Percentiles rank a stretch among this genome's conserved stretches.
phyloP scores from a whole-genome alignment of 192 early-diverging fungal species.

The Pilaira anomala region DNA sequence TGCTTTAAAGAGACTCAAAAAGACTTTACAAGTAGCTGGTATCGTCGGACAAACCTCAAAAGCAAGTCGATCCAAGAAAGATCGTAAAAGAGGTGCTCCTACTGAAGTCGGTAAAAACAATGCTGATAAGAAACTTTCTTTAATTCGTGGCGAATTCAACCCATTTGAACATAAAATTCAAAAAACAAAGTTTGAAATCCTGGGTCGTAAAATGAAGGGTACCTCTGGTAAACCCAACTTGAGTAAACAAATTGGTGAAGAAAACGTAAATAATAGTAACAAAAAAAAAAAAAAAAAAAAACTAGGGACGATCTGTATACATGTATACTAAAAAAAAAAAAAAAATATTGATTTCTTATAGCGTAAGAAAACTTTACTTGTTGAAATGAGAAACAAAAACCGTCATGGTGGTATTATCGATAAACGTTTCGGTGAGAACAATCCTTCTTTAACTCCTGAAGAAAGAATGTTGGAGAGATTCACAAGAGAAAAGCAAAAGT shows the following conservation, averaged over 20 bases:
- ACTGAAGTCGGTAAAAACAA: slow-evolving; percentile 56
- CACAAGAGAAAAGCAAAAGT: slow-evolving; percentile 74
- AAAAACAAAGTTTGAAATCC: slow-evolving; percentile 75
- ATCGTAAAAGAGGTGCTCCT: slow-evolving; percentile 51
- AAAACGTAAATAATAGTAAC: too few species aligned
- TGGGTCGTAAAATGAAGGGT: slow-evolving; percentile 83
- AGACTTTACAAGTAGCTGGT: slow-evolving; percentile 73
- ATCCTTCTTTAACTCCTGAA: slow-evolving; percentile 83
- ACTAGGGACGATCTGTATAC: slow-evolving; percentile 3
- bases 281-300: too few species aligned
- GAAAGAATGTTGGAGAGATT: slow-evolving; percentile 96
- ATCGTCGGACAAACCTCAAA: slow-evolving; percentile 68
- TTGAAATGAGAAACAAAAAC: slow-evolving; percentile 69
- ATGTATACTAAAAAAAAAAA: neutral
- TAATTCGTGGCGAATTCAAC: slow-evolving; percentile 60
- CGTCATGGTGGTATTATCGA: slow-evolving; percentile 81
- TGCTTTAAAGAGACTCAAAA: slow-evolving; percentile 79
- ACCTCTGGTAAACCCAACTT: slow-evolving; percentile 75
- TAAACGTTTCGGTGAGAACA: slow-evolving; percentile 91
- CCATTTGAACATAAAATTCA: slow-evolving; percentile 90
- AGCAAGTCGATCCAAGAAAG: slow-evolving; percentile 61
- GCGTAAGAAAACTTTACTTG: slow-evolving; percentile 81
- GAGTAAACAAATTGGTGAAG: slow-evolving; percentile 78
- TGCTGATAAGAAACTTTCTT: slow-evolving; percentile 40
- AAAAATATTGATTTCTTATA: slow-evolving; percentile 19